Evolutionary conservation across 192 early-diverging fungal species (phyloP), one percentile per base, ranked within the genome.

Genomic region (Thoreauomyces humboldtii): DNA sequence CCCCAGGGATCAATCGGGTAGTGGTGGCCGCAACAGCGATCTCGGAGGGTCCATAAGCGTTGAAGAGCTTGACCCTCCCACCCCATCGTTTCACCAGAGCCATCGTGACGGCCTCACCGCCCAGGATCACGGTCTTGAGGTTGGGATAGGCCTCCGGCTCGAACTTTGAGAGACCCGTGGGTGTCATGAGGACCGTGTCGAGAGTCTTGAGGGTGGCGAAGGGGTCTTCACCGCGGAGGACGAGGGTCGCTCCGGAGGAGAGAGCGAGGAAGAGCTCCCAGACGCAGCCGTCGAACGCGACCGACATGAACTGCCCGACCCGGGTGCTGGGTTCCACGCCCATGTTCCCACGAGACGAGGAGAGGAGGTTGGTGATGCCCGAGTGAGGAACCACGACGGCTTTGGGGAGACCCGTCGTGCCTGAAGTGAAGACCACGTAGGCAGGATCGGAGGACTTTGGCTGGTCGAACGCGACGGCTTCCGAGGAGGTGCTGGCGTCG

Each of bases 391-490:
- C 50, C 27, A 71, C 19, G 25, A 73, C 73, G 0, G 74, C 76
- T 41, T 77, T 77, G 47, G 76, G 76, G 24, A 22, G 74, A 12
- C 76, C 76, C 4, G 76, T 77, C 17, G 74, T 67, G 14, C 76
- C 76, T 12, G 69, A 73, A 24, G 76, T 77, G 45, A 72, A 77
- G 4, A 77, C 37, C 17, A 77, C 50, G 52, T 77, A 77, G 36
- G 75, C 75, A 17, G n/a, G n/a, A n/a, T n/a, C n/a, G n/a, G n/a
- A n/a, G n/a, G n/a, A n/a, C n/a, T n/a, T n/a, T n/a, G n/a, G n/a
- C n/a, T n/a, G n/a, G n/a, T n/a, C n/a, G n/a, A n/a, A n/a, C n/a
- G n/a, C n/a, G n/a, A n/a, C n/a, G n/a, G n/a, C n/a, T n/a, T n/a
- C n/a, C n/a, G n/a, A n/a, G n/a, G n/a, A n/a, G n/a, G n/a, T n/a